A percentile compares a stretch with the other conserved stretches of the same genome.
Conservation (phyloP, 306 rosid species). For the Cicer chorassanicum region DNA sequence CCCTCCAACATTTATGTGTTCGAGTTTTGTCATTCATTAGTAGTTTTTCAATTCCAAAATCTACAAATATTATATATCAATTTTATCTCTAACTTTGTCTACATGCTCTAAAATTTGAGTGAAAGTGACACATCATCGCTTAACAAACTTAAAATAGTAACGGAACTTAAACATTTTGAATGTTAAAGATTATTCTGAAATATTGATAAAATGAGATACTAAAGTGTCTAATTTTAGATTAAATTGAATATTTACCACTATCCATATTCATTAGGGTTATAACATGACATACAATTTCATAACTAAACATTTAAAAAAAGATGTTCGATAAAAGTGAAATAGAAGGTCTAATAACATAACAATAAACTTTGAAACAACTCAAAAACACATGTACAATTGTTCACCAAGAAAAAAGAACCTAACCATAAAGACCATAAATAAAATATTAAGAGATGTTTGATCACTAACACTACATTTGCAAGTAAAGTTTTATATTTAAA, state of each 20-base stretch:
- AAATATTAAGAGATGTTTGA: not conserved
- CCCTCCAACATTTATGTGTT: constrained; percentile 49
- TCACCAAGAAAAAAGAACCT: not conserved
- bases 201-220: too few relatives aligned
- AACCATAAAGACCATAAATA: not conserved
- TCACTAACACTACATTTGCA: not conserved
- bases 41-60: constrained; percentile 50
- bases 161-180: too few relatives aligned
- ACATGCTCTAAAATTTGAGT: too few relatives aligned
- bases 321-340: not conserved
- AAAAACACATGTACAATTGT: not conserved
- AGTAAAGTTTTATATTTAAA: not conserved
- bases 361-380: not conserved
- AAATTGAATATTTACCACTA: too few relatives aligned
- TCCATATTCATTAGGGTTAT: not conserved
- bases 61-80: constrained; percentile 5
- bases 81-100: too few relatives aligned
- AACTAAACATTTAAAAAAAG: not conserved
- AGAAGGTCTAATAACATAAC: not conserved
- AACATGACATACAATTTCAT: not conserved
- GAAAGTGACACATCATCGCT: too few relatives aligned
- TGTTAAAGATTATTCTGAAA: too few relatives aligned
- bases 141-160: too few relatives aligned
- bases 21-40: constrained; percentile 40
- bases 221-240: too few relatives aligned